These are phyloP conservation scores for Cymbidium sinense DNA, from an alignment of 106 monocot genomes.

Conservation along the genomic window DNA sequence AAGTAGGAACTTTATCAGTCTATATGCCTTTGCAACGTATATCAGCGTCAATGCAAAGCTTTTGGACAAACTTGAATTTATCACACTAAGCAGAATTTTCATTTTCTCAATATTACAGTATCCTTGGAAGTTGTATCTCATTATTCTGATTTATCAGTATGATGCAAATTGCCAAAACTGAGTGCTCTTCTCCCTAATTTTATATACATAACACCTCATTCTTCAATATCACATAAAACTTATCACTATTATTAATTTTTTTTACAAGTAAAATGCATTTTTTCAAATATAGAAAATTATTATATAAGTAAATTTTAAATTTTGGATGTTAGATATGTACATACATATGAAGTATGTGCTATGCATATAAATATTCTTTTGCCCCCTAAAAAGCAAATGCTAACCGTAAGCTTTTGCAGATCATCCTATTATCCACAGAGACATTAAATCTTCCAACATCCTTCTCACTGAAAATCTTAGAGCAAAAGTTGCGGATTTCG, in stretches of 20 bases:
- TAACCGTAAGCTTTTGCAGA: constrained; percentile 24
- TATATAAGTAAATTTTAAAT: too few relatives aligned
- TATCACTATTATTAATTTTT: too few relatives aligned
- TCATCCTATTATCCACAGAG: constrained; percentile 72
- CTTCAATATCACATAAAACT: too few relatives aligned
- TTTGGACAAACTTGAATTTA: neutral
- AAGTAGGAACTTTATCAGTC: neutral
- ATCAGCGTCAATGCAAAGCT: neutral
- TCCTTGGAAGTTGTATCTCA: neutral
- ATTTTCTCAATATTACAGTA: neutral
- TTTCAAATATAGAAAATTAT: too few relatives aligned
- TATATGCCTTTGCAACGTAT: neutral
- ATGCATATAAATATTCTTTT: too few relatives aligned
- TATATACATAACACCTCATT: neutral
- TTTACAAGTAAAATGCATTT: too few relatives aligned
- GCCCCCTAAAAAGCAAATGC: too few relatives aligned
- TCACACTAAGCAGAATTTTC: neutral
- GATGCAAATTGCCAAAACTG: neutral
- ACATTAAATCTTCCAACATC: constrained; percentile 70
- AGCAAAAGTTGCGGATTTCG: constrained; percentile 69
- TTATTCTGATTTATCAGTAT: neutral
- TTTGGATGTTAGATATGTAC: too few relatives aligned
- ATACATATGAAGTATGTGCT: too few relatives aligned
- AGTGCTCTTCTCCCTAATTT: neutral
- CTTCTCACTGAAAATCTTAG: constrained; percentile 55